Conservation (phyloP, 2,329 filamentous ascomycete genomes). For the Cercospora nicotianae region DNA sequence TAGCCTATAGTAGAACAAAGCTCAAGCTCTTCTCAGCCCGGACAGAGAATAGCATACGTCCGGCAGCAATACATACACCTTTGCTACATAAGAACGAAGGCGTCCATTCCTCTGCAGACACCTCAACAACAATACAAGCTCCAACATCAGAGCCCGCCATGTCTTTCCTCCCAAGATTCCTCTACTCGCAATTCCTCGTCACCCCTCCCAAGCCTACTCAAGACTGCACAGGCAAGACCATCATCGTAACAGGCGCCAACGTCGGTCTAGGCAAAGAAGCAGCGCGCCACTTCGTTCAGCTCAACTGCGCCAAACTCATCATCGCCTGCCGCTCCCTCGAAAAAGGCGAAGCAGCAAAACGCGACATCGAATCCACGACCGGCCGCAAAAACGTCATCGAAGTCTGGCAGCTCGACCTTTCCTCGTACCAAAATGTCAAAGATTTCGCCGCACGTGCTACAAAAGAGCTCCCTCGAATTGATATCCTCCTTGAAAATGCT, state of each 20-base stretch:
- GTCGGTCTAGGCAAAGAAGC: constrained; percentile 51
- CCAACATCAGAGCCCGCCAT: constrained; percentile 5
- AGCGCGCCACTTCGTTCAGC: constrained; percentile 44
- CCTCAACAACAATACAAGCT: neutral
- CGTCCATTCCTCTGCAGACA: neutral
- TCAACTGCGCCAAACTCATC: constrained; percentile 47
- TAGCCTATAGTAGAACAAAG: neutral
- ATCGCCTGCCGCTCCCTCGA: constrained; percentile 46
- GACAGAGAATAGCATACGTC: neutral
- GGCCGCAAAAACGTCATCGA: constrained; percentile 40
- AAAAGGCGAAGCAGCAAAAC: constrained; percentile 49
- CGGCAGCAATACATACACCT: neutral
- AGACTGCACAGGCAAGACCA: constrained; percentile 33
- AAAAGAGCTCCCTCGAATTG: constrained; percentile 37
- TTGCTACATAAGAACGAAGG: neutral
- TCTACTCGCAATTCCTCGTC: constrained; percentile 45
- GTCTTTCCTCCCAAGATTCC: constrained; percentile 34
- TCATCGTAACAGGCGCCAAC: constrained; percentile 54
- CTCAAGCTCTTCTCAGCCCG: neutral
- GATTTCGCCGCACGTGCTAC: constrained; percentile 37
- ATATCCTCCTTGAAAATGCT: constrained; percentile 44
- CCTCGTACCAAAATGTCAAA: constrained; percentile 42
- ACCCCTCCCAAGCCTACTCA: constrained; percentile 38
- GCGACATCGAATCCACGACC: constrained; percentile 42
- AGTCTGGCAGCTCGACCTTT: constrained; percentile 51